Percentiles rank a stretch among this genome's conserved stretches.
These are phyloP conservation scores for Fonsecaea multimorphosa DNA, from an alignment of 2,329 filamentous ascomycete genomes.

Conservation along the genomic window DNA sequence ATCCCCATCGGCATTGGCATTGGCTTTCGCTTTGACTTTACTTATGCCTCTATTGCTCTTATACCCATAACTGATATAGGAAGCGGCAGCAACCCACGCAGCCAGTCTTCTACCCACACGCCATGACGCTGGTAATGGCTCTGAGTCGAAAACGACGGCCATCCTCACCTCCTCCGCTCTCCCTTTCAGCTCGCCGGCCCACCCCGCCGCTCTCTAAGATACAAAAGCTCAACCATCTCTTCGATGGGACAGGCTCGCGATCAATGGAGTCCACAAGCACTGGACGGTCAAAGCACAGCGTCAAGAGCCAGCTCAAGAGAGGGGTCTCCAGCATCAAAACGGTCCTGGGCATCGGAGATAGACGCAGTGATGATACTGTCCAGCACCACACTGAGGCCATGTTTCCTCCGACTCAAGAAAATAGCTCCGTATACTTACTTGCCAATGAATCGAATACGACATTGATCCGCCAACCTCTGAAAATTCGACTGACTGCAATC, in stretches of 20 bases:
- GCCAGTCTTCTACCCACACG: background rate
- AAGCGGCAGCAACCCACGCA: background rate
- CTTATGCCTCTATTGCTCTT: slow-evolving; percentile 18
- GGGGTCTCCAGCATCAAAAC: slow-evolving; percentile 32
- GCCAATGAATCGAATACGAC: slow-evolving; percentile 29
- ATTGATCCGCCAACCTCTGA: slow-evolving; percentile 28
- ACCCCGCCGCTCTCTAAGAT: slow-evolving; percentile 25
- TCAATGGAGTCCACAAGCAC: slow-evolving; percentile 35
- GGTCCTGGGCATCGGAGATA: slow-evolving; percentile 26
- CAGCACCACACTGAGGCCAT: slow-evolving; percentile 22
- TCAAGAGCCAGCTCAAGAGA: slow-evolving; percentile 33
- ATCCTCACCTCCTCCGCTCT: slow-evolving; percentile 11
- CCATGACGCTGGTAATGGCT: slow-evolving; percentile 32
- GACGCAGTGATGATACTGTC: slow-evolving; percentile 16
- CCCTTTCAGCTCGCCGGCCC: slow-evolving; percentile 6
- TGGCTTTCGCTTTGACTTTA: slow-evolving; percentile 13
- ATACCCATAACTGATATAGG: slow-evolving; percentile 13
- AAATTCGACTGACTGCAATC: slow-evolving; percentile 27
- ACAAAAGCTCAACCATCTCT: slow-evolving; percentile 29
- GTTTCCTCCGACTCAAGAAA: slow-evolving; percentile 13
- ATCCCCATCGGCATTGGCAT: slow-evolving; percentile 14
- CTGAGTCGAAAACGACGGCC: slow-evolving; percentile 28
- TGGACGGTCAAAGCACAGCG: slow-evolving; percentile 28
- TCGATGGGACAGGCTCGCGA: slow-evolving; percentile 33
- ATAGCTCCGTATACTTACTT: slow-evolving; percentile 16